phyloP scores from a whole-genome alignment of 345 rosid species.

The Microthlaspi erraticum region DNA sequence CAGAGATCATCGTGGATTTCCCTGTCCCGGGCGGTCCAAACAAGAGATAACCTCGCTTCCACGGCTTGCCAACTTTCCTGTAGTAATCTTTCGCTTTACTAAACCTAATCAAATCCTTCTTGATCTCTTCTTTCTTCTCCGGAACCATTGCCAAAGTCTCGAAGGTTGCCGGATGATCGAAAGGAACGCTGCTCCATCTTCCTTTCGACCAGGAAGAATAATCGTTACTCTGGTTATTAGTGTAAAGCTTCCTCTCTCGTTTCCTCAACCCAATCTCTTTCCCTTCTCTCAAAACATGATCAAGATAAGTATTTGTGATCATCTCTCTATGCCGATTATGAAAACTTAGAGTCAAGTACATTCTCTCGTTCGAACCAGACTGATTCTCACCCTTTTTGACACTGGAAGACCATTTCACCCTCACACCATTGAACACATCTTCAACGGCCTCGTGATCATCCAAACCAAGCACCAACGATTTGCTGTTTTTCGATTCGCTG shows the following conservation, averaged over 20 bases:
- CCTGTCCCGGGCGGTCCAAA: conserved; percentile 60
- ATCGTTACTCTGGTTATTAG: conserved; percentile 43
- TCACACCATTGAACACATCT: conserved; percentile 52
- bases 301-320: conserved; percentile 39
- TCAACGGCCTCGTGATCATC: conserved; percentile 55
- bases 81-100: conserved; percentile 59
- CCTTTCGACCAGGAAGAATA: conserved; percentile 6
- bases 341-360: conserved; percentile 47
- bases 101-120: conserved; percentile 59
- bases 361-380: background rate
- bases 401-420: conserved; percentile 44
- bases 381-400: background rate
- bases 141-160: conserved; percentile 68
- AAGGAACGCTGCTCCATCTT: conserved; percentile 48
- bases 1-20: conserved; percentile 70
- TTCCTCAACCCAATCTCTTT: conserved; percentile 40
- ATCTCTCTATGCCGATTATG: conserved; percentile 40
- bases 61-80: conserved; percentile 60
- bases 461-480: conserved; percentile 57
- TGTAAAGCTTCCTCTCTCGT: conserved; percentile 53
- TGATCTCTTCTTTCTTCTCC: conserved; percentile 52
- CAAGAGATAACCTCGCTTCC: conserved; percentile 63
- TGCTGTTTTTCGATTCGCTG: conserved; percentile 37
- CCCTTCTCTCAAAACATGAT: conserved; percentile 51
- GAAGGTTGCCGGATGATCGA: conserved; percentile 63